Percentiles rank a stretch among this genome's conserved stretches.
phyloP scores from a whole-genome alignment of 192 early-diverging fungal species.

The Endogone sp. region DNA sequence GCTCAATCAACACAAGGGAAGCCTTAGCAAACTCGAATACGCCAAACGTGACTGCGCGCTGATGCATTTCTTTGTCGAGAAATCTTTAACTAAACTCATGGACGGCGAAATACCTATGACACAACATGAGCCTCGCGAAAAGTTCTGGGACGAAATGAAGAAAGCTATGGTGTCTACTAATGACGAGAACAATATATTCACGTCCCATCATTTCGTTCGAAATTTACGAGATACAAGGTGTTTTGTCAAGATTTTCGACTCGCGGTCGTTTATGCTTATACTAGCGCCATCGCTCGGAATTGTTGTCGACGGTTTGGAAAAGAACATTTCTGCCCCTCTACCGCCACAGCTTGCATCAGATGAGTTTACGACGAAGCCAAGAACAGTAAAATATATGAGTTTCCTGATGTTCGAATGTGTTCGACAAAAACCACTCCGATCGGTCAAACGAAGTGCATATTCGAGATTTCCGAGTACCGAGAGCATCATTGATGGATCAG shows the following conservation, averaged over 20 bases:
- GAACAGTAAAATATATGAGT: conserved; percentile 24
- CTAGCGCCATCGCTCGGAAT: conserved; percentile 37
- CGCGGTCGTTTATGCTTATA: conserved; percentile 40
- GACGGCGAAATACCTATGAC: conserved; percentile 41
- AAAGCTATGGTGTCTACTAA: conserved; percentile 26
- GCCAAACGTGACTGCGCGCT: conserved; percentile 38
- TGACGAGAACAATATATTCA: conserved; percentile 18
- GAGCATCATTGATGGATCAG: not conserved
- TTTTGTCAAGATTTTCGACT: conserved; percentile 50
- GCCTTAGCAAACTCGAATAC: conserved; percentile 12
- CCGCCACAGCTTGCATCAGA: not conserved
- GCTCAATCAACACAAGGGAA: conserved; percentile 17
- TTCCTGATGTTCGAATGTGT: conserved; percentile 48
- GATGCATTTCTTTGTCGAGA: conserved; percentile 50
- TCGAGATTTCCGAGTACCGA: not conserved
- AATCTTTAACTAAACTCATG: conserved; percentile 35
- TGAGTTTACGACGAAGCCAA: conserved; percentile 2
- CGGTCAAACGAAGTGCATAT: conserved; percentile 1
- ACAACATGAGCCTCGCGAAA: conserved; percentile 26
- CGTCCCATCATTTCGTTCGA: conserved; percentile 31
- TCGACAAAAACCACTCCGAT: conserved; percentile 33
- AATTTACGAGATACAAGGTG: conserved; percentile 46
- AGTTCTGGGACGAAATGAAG: conserved; percentile 34
- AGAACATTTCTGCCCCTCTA: not conserved
- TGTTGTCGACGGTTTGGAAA: conserved; percentile 25